Conservation (phyloP, 495 filamentous ascomycete genomes). For the Talaromyces nanjingensis region DNA sequence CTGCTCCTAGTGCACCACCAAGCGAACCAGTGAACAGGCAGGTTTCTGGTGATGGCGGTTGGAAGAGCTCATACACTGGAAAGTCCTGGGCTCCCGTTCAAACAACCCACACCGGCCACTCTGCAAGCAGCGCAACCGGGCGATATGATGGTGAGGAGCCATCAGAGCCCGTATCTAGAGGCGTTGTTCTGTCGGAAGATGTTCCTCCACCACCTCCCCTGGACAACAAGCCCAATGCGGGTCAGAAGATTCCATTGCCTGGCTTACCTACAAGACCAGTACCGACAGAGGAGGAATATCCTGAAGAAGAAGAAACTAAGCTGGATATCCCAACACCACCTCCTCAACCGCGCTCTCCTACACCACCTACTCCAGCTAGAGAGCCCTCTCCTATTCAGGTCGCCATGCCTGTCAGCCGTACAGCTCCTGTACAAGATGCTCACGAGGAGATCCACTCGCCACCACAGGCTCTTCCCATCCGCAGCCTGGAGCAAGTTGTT, state of each 20-base stretch:
- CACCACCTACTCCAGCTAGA: constrained; percentile 48
- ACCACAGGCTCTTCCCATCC: constrained; percentile 47
- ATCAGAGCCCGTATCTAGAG: constrained; percentile 44
- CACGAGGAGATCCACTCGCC: constrained; percentile 43
- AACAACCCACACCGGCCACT: constrained; percentile 61
- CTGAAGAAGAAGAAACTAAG: constrained; percentile 38
- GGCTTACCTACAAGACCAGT: constrained; percentile 57
- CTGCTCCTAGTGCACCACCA: constrained; percentile 22
- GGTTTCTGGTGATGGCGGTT: constrained; percentile 62
- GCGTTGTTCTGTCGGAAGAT: not conserved
- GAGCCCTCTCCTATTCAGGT: constrained; percentile 72
- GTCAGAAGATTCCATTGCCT: constrained; percentile 60
- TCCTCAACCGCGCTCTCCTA: constrained; percentile 53
- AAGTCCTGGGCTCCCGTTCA: constrained; percentile 84
- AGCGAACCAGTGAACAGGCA: constrained; percentile 50
- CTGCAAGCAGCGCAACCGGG: constrained; percentile 46
- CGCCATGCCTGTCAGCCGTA: constrained; percentile 76
- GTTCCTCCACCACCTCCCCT: constrained; percentile 48
- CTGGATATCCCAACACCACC: constrained; percentile 46
- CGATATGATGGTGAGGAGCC: constrained; percentile 41
- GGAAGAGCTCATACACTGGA: constrained; percentile 84
- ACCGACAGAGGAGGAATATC: constrained; percentile 39
- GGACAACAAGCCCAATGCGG: constrained; percentile 54
- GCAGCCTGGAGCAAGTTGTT: constrained; percentile 50
- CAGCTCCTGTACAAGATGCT: constrained; percentile 41